phyloP scores from a whole-genome alignment of 2,329 filamentous ascomycete species.

The Myriosclerotinia scirpicola region DNA sequence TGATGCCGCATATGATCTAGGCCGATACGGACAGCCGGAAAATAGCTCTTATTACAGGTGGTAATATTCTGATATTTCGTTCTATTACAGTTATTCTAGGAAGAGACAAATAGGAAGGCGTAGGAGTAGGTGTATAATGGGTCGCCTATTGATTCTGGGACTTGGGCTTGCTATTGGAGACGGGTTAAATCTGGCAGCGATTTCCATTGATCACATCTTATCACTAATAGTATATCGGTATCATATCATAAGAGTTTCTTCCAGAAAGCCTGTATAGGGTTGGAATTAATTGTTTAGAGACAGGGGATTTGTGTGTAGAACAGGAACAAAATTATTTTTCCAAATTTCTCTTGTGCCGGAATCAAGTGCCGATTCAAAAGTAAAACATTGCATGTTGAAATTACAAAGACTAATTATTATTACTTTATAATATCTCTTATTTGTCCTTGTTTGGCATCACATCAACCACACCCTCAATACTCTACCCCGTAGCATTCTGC shows the following conservation, averaged over 20 bases:
- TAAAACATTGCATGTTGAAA: too few relatives aligned
- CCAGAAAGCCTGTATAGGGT: background rate
- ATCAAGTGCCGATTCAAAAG: background rate
- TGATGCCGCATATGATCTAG: background rate
- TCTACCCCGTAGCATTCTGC: background rate
- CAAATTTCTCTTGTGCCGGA: background rate
- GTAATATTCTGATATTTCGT: background rate
- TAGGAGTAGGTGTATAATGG: background rate
- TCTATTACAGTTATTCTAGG: background rate
- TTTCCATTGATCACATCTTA: background rate
- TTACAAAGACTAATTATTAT: too few relatives aligned
- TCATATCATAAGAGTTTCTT: background rate
- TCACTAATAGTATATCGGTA: background rate
- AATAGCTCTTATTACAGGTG: background rate
- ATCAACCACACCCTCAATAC: too few relatives aligned
- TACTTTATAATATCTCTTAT: too few relatives aligned
- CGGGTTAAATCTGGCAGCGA: background rate
- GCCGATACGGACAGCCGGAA: background rate
- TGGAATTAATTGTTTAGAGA: background rate
- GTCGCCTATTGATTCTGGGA: background rate
- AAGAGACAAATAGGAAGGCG: background rate
- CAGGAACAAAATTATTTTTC: background rate
- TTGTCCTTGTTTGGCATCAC: too few relatives aligned
- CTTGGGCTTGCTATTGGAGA: background rate
- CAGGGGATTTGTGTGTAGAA: background rate